phyloP scores from a whole-genome alignment of 352 stramenopile genomes.

The Thraustochytrium sp. region DNA sequence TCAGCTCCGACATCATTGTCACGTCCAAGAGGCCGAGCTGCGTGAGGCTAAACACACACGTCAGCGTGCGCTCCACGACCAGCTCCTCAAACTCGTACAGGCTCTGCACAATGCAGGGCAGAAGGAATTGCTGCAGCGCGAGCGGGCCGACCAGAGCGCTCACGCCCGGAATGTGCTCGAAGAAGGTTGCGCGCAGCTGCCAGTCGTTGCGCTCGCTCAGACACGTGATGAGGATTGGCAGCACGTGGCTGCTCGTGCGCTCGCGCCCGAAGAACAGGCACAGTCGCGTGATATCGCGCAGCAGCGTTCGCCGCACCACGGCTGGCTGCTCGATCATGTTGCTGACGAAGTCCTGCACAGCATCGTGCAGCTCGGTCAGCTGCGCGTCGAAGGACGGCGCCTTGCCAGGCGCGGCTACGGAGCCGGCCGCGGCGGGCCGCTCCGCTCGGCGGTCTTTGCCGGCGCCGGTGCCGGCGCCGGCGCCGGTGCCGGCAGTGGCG shows the following conservation, averaged over 20 bases:
- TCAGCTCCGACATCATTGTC: conserved; percentile 7
- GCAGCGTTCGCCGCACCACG: conserved; percentile 84
- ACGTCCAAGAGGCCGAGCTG: conserved; percentile 77
- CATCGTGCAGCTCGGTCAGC: conserved; percentile 79
- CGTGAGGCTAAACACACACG: conserved; percentile 79
- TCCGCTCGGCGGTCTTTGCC: too few species aligned
- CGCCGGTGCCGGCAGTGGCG: neutral
- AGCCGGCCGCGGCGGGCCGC: neutral
- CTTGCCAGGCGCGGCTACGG: neutral
- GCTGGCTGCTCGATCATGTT: conserved; percentile 66
- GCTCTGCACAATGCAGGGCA: conserved; percentile 92
- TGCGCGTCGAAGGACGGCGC: conserved; percentile 75
- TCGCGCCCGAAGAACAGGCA: conserved; percentile 94
- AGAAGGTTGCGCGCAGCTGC: conserved; percentile 70
- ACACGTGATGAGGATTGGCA: conserved; percentile 93
- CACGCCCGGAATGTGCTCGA: conserved; percentile 84
- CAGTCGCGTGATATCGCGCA: conserved; percentile 85
- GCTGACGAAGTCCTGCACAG: conserved; percentile 86
- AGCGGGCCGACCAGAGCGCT: conserved; percentile 86
- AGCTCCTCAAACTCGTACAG: conserved; percentile 92
- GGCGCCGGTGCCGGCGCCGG: neutral
- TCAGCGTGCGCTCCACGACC: conserved; percentile 84
- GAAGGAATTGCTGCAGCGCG: conserved; percentile 87
- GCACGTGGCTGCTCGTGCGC: conserved; percentile 83
- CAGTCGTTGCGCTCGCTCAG: conserved; percentile 87